Base-by-base conservation (phyloP, 2,329 filamentous ascomycete species). In the Diaporthe eres region DNA sequence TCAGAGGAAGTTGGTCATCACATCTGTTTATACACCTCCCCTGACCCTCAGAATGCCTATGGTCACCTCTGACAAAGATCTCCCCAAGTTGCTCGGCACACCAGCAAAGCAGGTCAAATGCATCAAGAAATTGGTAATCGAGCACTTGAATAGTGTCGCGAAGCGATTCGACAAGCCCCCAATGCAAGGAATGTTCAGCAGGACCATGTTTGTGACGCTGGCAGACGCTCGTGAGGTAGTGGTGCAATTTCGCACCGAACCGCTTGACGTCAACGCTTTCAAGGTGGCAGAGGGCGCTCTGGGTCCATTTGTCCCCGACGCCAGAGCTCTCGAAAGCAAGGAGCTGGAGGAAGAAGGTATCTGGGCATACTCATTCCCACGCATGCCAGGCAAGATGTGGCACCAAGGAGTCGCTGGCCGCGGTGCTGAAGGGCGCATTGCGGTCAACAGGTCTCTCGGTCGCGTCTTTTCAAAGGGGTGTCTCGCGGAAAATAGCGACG, bases 151-250 rank as follows among this genome's bases (percentile, higher is more conserved):
- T 13, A 63, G 58, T 39, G 22, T n/a, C n/a, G 22, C 37, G 9
- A 63, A 63, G 58, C 58, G 58, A 17, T 15, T 63, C 22, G 58
- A 63, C 12, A 42, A 63, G 37, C 58, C 58, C 6, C 58, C 58
- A 6, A 63, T 63, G 58, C 58, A 63, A 37, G 58, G 58, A 25
- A 44, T 63, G 58, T 63, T 63, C 13, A 63, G 37, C n/a, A 42
- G 37, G 13, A 63, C 58, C 39, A 4, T 63, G n/a, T 28, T 63
- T 25, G n/a, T 63, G 19, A 63, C 58, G 22, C 34, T 63, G 10
- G 58, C 37, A 9, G 37, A 63, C 34, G n/a, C 12, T n/a, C 58
- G 34, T 42, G 22, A 63, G 58, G 58, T 44, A 19, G 58, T 28
- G 13, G 22, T 44, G 9, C 58, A 63, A 42, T 63, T 28, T 9